Base-by-base conservation (phyloP, 495 filamentous ascomycete species). In the Aspergillus funiculosus region DNA sequence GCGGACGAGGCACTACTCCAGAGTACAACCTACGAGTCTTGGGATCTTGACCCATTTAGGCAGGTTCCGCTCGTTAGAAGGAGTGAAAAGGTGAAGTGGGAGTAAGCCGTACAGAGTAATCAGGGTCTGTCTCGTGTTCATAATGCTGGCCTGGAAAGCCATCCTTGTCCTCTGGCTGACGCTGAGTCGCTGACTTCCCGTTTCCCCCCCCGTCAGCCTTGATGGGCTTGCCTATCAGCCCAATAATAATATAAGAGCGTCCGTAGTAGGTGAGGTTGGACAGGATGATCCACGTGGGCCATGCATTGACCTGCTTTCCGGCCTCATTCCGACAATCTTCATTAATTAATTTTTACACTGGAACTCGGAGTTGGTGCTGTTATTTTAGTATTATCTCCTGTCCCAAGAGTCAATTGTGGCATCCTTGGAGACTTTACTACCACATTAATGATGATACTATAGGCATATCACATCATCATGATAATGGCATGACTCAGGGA, bases 221-320 rank as follows among this genome's bases (percentile, higher is more conserved):
- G 25, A 32, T 5, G 22, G 35, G 9, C n/a, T 38, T 21, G n/a
- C 14, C 11, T 19, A n/a, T 22, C 26, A 31, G 28, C 13, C 25
- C 32, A 38, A 39, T 46, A 28, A 38, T 10, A 17, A 18, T n/a
- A n/a, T n/a, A n/a, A n/a, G n/a, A n/a, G n/a, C n/a, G n/a, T n/a
- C n/a, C n/a, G n/a, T n/a, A n/a, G n/a, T n/a, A n/a, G 7, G 17
- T 26, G 27, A 32, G 14, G 40, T 13, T 39, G 37, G 29, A 32
- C 24, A 27, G 31, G 43, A 52, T 38, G 21, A 38, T 41, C 42
- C 50, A 48, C 45, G 50, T 48, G 50, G 32, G 51, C 22, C 37
- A 45, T 53, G 51, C 51, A 53, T 46, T 43, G 51, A 48, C 51
- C 51, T 48, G 19, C 46, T n/a, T 18, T 4, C 37, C 26, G 14